Base-by-base conservation (phyloP, 768 basidiomycete genomes). In the Kwoniella dejecticola region DNA sequence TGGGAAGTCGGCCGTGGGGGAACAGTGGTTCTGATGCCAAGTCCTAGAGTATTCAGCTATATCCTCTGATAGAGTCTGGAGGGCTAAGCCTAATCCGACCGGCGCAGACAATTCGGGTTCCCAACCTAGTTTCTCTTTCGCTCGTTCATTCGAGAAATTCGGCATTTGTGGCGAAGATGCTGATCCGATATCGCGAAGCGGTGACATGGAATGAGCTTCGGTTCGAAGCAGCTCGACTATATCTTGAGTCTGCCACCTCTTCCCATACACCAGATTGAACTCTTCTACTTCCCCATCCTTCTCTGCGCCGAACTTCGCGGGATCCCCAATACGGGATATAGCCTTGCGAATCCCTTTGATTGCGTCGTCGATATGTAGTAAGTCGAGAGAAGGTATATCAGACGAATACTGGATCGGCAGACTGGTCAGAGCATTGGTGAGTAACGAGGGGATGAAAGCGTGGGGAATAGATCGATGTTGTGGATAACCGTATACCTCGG, bases 321-420 rank as follows among this genome's bases (percentile, higher is more conserved):
- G 26, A 11, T 33, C 33, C 40, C 63, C 56, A 31, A 73, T 52
- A 26, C 56, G 53, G 19, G 59, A 42, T 29, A 75, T 62, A 1
- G 74, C 68, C 23, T 66, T 64, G 8, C 72, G 33, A 12, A 78
- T 58, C 1, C 74, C 76, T 31, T 66, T 62, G 23, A 79, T 53
- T 10, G 68, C 72, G 55, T 79, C 78, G 36, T 74, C 68, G 12
- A 76, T 60, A 48, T 77, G 68, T 12, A 79, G 47, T 12, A 78
- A 50, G 46, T 74, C 72, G 12, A 72, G 42, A 2, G 66, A 63
- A 21, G 64, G 61, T 2, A 65, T 57, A 10, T 69, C 69, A 19
- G 68, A 70, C n/a, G 66, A 44, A 46, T 70, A 68, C 65, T 79
- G 78, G 13, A 79, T 71, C 0, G 71, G 67, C 23, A 70, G 45